Evolutionary conservation across 169 alveolate species (phyloP), one percentile per base, ranked within the genome.

Genomic region (Plasmodium fragile): DNA sequence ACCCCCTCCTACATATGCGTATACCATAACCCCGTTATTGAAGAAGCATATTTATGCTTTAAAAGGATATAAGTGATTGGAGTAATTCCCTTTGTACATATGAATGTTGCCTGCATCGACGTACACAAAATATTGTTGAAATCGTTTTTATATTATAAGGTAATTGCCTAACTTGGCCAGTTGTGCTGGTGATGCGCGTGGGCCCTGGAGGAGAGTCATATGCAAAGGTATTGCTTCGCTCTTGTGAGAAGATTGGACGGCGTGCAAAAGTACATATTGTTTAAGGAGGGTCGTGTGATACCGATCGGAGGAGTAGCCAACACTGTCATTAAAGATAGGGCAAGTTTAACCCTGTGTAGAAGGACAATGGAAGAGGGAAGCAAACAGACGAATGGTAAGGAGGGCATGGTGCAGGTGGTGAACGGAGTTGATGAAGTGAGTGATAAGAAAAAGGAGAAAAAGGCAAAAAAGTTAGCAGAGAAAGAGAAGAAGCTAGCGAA

Each of bases 381-480:
- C 2, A 43, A 22, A 39, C 25, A 41, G 49, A 34, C 22, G 49
- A 82, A 70, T 3, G 72, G 13, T 0, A 6, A 65, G 75, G 39
- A 22, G 36, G 75, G 39, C 0, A 65, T 2, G n/a, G n/a, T n/a
- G 6, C 30, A 65, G 3, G 36, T 65, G 41, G 36, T 0, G 22
- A 69, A 30, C 18, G 16, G 10, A 30, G 53, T 22, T 52, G 92
- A 39, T 4, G 94, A 78, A 18, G 16, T 89, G 41, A 89, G 13
- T 70, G 94, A 91, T 25, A 91, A 91, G 80, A 91, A 91, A 34
- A 91, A 91, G 59, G 94, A 91, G 59, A 91, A 91, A 82, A 91
- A 91, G 22, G 78, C 81, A 13, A 80, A 79, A 34, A 91, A 91
- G 70, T 34, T 80, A 45, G 91, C 82, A 13, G 94, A 91, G 41